Percentiles rank a stretch among this genome's conserved stretches.
Evolutionary conservation across 257 asterid species (phyloP).

Genomic region (Solanum gandarillasii): DNA sequence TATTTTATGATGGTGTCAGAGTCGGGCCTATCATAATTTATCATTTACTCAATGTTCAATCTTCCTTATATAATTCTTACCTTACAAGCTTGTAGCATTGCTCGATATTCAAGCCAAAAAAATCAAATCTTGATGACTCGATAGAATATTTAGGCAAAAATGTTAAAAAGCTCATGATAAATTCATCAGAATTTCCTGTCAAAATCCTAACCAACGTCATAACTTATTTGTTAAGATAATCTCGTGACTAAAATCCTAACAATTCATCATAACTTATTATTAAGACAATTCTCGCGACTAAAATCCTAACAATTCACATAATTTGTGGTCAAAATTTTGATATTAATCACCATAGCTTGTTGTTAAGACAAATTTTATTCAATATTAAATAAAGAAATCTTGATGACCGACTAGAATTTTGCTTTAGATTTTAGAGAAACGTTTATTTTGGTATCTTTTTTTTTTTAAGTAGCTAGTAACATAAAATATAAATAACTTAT

Average conservation of each 20-base stretch:
- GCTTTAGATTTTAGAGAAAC: not conserved
- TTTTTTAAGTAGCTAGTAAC: not conserved
- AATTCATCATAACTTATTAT: not conserved
- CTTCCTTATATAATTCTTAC: not conserved
- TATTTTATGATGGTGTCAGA: not conserved
- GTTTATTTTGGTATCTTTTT: not conserved
- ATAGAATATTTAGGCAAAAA: not conserved
- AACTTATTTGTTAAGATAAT: too few relatives aligned
- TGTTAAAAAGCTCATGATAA: too few relatives aligned
- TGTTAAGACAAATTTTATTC: not conserved
- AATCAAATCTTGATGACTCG: not conserved
- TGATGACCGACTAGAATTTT: not conserved
- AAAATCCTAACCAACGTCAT: too few relatives aligned
- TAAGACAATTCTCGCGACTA: not conserved
- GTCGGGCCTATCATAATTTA: not conserved
- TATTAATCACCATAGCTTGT: not conserved
- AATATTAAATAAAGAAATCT: not conserved
- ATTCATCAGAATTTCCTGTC: too few relatives aligned
- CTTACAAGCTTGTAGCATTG: not conserved
- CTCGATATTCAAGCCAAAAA: not conserved
- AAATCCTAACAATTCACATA: not conserved
- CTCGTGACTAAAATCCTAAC: too few relatives aligned
- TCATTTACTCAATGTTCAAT: not conserved
- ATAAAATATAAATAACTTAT: not conserved
- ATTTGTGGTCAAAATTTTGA: not conserved